phyloP scores from a whole-genome alignment of 345 rosid species.

The Rhodamnia argentea region DNA sequence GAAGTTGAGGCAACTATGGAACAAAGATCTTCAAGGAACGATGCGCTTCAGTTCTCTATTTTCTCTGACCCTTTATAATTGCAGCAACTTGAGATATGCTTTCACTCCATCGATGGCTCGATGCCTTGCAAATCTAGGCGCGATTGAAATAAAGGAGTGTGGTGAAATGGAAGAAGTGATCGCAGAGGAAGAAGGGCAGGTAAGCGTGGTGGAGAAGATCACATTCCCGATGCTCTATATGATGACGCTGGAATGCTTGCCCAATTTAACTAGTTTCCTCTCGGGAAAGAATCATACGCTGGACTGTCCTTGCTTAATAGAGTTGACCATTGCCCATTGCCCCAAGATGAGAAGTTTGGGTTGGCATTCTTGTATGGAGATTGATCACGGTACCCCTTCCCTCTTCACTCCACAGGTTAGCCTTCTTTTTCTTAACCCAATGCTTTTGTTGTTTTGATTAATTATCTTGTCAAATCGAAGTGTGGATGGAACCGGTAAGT shows the following conservation, averaged over 20 bases:
- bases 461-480: background rate
- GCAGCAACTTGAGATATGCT: background rate
- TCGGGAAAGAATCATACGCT: accelerated
- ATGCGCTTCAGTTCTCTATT: background rate
- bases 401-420: background rate
- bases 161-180: background rate
- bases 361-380: background rate
- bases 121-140: accelerated
- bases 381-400: background rate
- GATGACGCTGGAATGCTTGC: background rate
- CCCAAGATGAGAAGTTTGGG: background rate
- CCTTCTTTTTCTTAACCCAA: accelerated
- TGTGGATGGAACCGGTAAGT: accelerated
- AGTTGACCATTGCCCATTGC: background rate
- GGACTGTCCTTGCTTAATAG: accelerated
- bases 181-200: background rate
- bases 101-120: background rate
- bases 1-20: background rate
- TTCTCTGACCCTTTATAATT: background rate
- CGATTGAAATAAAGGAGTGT: background rate
- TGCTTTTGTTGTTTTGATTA: background rate
- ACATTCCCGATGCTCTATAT: accelerated
- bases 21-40: accelerated
- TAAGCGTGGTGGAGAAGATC: accelerated
- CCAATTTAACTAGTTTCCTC: background rate